Evolutionary conservation across 2,329 filamentous ascomycete genomes (phyloP).

Genomic region (Nemania sp.): DNA sequence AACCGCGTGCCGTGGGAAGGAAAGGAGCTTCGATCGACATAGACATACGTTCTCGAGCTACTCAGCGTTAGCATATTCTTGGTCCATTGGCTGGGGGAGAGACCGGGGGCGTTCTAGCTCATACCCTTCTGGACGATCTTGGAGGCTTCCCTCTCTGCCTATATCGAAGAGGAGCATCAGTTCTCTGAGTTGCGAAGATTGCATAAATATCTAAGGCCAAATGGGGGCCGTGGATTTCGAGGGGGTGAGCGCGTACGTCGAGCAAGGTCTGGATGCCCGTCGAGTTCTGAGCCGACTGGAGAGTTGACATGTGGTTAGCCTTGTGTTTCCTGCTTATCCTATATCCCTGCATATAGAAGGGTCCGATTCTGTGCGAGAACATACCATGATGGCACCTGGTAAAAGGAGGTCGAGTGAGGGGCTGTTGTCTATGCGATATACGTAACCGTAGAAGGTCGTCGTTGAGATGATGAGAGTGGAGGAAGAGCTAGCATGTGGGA

Average conservation of each 20-base stretch:
- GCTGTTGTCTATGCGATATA: conserved; percentile 13
- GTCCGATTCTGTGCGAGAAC: background rate
- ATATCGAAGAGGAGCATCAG: conserved; percentile 34
- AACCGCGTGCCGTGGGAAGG: conserved; percentile 8
- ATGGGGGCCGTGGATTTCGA: background rate
- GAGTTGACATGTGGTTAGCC: conserved; percentile 41
- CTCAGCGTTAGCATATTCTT: conserved; percentile 11
- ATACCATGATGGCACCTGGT: conserved; percentile 39
- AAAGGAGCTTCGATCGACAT: conserved; percentile 23
- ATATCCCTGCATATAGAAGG: background rate
- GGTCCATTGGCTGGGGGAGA: background rate
- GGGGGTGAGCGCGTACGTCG: conserved; percentile 78
- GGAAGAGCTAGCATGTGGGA: background rate
- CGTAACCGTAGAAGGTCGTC: background rate
- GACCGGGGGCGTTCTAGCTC: background rate
- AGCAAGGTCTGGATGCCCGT: conserved; percentile 98
- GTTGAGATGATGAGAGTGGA: conserved; percentile 12
- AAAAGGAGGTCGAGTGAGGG: background rate
- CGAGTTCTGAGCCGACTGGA: conserved; percentile 96
- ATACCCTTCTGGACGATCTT: conserved; percentile 98
- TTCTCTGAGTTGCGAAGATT: background rate
- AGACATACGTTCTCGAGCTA: conserved; percentile 35
- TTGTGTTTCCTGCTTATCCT: conserved; percentile 10
- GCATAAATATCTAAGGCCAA: background rate
- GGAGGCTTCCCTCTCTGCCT: conserved; percentile 98